Base-by-base conservation (phyloP, 2,329 filamentous ascomycete species). In the Sporothrix brunneoviolacea region DNA sequence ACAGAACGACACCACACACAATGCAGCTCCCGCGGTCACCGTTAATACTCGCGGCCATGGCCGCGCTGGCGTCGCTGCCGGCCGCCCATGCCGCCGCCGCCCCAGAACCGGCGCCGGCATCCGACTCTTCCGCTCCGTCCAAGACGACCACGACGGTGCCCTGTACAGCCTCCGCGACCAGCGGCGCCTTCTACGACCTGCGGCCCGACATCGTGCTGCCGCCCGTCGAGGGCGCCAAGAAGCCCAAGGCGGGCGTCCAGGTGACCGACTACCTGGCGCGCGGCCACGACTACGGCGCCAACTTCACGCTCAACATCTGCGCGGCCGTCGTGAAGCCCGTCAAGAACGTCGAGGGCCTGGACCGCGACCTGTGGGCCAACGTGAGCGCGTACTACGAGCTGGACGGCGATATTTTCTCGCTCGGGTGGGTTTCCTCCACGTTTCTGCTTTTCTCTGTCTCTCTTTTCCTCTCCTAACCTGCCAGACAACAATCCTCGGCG, bases 221-320 rank as follows among this genome's bases (percentile, higher is more conserved):
- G 15, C 62, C 68, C 4, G 65, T 69, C 19, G 69, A 75, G 40
- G 71, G 67, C 6, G 61, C 63, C 27, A 75, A 75, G 58, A 75
- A 74, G 58, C 61, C 68, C 13, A 66, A 69, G 54, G 70, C 69
- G 55, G 68, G 68, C 13, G 65, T 63, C 24, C 66, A 68, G 10
- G 66, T 68, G 9, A 68, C 70, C 28, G 77, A 82, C 62, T 82
- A 82, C 65, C 75, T 80, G 56, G 81, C 84, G 8, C 78, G 77
- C 53, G 88, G 88, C 30, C 86, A 82, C 64, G 88, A 91, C 67
- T 88, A 90, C 59, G 81, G 79, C 55, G 80, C 81, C 56, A 91
- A 91, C 70, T 93, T 93, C 62, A 91, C 87, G 2, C 64, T 91
- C 60, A 93, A 93, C 68, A 83, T 93, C 59, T 93, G 88, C 70